Conservation (phyloP, 140 eudicot genomes). For the Bidens hawaiensis region DNA sequence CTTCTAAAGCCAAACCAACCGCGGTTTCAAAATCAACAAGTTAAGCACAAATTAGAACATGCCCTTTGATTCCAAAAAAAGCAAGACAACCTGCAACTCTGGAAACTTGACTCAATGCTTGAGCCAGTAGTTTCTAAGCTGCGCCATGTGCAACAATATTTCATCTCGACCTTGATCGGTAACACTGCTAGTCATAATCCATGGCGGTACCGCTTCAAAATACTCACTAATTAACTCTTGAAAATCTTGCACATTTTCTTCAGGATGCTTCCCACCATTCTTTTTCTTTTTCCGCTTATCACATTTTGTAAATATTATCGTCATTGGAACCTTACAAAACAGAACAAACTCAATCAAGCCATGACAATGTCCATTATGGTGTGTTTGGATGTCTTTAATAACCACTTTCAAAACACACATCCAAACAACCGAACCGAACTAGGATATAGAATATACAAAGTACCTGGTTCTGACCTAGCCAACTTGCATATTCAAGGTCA, state of each 20-base stretch:
- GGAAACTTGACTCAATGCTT: constrained; percentile 46
- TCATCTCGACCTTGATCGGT: constrained; percentile 99
- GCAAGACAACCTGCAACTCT: not conserved
- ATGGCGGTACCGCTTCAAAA: constrained; percentile 82
- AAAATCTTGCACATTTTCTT: constrained; percentile 83
- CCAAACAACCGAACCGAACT: not conserved
- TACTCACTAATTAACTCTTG: constrained; percentile 63
- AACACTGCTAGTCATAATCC: constrained; percentile 98
- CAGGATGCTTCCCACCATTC: constrained; percentile 94
- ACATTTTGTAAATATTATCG: constrained; percentile 86
- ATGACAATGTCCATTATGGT: not conserved
- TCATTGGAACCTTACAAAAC: constrained; percentile 77
- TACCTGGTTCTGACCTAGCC: constrained; percentile 93
- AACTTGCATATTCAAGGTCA: constrained; percentile 94
- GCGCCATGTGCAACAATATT: constrained; percentile 89
- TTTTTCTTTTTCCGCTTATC: constrained; percentile 95
- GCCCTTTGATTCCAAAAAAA: not conserved
- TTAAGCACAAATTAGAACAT: not conserved
- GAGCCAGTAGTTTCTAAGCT: constrained; percentile 95
- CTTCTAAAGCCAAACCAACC: not conserved
- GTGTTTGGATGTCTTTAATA: not conserved
- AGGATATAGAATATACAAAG: not conserved
- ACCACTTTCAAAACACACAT: not conserved
- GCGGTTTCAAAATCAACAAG: not conserved
- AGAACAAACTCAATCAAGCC: not conserved